phyloP scores from a whole-genome alignment of 164 flowering plant genomes.

The Piper betle region DNA sequence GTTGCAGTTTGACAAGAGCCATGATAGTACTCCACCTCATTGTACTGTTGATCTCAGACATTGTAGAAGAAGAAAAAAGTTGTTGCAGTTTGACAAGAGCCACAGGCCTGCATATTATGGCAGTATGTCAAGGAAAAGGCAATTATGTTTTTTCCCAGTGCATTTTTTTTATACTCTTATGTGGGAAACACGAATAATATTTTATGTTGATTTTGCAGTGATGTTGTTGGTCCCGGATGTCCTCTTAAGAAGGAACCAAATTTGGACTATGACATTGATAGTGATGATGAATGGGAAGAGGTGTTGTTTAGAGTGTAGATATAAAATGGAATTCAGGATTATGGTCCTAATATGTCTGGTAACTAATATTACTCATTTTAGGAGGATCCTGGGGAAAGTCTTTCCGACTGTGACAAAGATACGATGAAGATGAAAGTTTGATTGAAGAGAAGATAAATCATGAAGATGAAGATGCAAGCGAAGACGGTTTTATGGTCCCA shows the following conservation, averaged over 20 bases:
- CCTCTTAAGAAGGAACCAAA: conserved; percentile 77
- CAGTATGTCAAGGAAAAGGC: conserved; percentile 70
- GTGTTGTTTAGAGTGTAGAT: background rate
- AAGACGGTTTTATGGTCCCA: too few species aligned
- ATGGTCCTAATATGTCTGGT: background rate
- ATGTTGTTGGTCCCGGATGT: conserved; percentile 50
- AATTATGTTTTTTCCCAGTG: conserved; percentile 1
- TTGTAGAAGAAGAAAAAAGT: too few species aligned
- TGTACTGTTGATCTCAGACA: too few species aligned
- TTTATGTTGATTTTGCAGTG: conserved; percentile 11
- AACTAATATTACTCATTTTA: background rate
- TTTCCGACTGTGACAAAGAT: too few species aligned
- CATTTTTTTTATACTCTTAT: background rate
- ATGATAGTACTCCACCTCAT: too few species aligned
- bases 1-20: too few species aligned
- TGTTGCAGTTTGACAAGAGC: too few species aligned
- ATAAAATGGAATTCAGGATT: too few species aligned
- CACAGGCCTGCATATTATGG: conserved; percentile 96
- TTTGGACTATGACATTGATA: conserved; percentile 82
- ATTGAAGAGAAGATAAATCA: too few species aligned
- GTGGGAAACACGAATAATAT: background rate
- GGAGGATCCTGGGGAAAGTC: too few species aligned
- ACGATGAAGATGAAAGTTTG: too few species aligned
- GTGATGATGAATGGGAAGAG: conserved; percentile 99
- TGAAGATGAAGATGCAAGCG: too few species aligned